phyloP scores from a whole-genome alignment of 352 stramenopile genomes.

The Phytophthora rubi region DNA sequence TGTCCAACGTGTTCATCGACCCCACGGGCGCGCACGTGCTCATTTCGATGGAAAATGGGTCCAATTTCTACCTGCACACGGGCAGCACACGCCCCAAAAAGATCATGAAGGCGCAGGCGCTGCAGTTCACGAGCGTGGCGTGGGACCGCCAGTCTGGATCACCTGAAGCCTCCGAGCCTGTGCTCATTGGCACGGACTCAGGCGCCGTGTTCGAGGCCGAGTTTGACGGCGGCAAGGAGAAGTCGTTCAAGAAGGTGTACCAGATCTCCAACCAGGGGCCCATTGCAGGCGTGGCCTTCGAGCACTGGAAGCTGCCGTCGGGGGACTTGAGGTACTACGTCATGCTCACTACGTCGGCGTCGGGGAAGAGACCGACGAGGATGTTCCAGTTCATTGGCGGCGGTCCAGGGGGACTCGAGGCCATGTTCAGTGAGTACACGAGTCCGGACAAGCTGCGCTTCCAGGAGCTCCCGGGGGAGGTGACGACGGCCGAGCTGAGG shows the following conservation, averaged over 20 bases:
- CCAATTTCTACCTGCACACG: slow-evolving; percentile 88
- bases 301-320: slow-evolving; percentile 72
- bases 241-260: slow-evolving; percentile 88
- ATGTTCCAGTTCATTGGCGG: slow-evolving; percentile 93
- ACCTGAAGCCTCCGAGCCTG: slow-evolving; percentile 57
- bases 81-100: slow-evolving; percentile 81
- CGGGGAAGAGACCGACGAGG: slow-evolving; percentile 84
- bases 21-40: slow-evolving; percentile 81
- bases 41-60: slow-evolving; percentile 89
- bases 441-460: slow-evolving; percentile 86
- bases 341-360: slow-evolving; percentile 86
- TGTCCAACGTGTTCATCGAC: slow-evolving; percentile 84
- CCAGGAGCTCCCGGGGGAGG: slow-evolving; percentile 89
- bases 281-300: slow-evolving; percentile 84
- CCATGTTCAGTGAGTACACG: slow-evolving; percentile 87
- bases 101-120: slow-evolving; percentile 82
- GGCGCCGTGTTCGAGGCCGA: slow-evolving; percentile 85
- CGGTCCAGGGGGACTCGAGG: slow-evolving; percentile 69
- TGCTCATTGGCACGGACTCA: slow-evolving; percentile 85
- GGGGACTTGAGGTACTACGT: slow-evolving; percentile 74
- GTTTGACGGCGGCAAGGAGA: slow-evolving; percentile 87
- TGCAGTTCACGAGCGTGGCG: slow-evolving; percentile 82
- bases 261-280: slow-evolving; percentile 89
- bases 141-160: slow-evolving; percentile 84
- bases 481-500: slow-evolving; percentile 76